Evolutionary conservation across 805 yeast species (phyloP).

Genomic region (Priceomyces fermenticarens): DNA sequence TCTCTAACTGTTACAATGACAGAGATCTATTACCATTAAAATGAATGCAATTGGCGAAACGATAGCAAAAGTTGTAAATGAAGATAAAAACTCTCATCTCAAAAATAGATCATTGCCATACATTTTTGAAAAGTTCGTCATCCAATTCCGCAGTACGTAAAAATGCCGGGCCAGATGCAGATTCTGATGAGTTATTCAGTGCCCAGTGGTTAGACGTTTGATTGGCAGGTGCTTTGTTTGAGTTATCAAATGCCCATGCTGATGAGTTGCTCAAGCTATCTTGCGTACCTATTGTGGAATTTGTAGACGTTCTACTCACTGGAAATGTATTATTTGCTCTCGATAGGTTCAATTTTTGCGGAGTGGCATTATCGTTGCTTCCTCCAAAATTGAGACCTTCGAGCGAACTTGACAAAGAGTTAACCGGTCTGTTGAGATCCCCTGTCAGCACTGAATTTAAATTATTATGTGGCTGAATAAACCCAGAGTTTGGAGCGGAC

Average conservation of each 20-base stretch:
- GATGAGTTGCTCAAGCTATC: too few species aligned
- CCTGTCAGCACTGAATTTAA: too few species aligned
- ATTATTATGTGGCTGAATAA: slow-evolving; percentile 18
- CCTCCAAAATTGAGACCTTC: slow-evolving; percentile 19
- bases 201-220: neutral
- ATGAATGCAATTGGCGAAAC: too few species aligned
- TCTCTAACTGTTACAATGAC: too few species aligned
- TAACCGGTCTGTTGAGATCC: slow-evolving; percentile 3
- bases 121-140: slow-evolving; percentile 67
- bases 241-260: too few species aligned
- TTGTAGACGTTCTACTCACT: slow-evolving; percentile 4
- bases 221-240: too few species aligned
- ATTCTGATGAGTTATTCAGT: neutral
- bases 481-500: slow-evolving; percentile 45
- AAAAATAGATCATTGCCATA: slow-evolving; percentile 42
- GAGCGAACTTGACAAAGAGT: slow-evolving; percentile 20
- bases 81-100: too few species aligned
- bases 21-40: too few species aligned
- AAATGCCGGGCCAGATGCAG: slow-evolving; percentile 1
- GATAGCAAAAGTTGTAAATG: too few species aligned
- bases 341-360: neutral
- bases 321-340: neutral
- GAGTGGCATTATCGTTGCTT: neutral
- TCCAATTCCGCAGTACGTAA: slow-evolving; percentile 33
- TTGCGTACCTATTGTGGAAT: neutral